These are phyloP conservation scores for Termitomyces sp. DNA, from an alignment of 768 basidiomycete genomes.

Conservation along the genomic window DNA sequence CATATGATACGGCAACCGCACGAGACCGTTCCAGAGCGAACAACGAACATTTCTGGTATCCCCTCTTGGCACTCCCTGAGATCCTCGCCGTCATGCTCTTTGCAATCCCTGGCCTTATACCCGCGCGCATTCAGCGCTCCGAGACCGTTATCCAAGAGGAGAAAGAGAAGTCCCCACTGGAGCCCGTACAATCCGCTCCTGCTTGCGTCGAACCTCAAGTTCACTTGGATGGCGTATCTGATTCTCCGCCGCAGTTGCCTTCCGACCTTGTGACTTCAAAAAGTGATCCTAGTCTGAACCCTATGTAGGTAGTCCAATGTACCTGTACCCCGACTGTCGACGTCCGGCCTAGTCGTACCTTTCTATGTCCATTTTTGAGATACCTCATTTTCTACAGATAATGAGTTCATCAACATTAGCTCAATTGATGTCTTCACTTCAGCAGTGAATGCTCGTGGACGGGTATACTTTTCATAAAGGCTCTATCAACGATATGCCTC, in stretches of 20 bases:
- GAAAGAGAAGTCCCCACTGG: not conserved
- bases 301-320: not conserved
- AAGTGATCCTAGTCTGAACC: not conserved
- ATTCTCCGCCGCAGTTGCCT: conserved; percentile 3
- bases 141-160: not conserved
- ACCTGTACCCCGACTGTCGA: not conserved
- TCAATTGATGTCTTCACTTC: no score
- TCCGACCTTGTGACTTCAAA: conserved; percentile 1
- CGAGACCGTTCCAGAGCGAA: conserved; percentile 1
- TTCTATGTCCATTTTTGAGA: not conserved
- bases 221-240: not conserved
- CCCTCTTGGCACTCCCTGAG: conserved; percentile 5
- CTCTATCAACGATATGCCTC: no score
- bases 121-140: not conserved
- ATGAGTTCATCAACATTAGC: not conserved
- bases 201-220: conserved; percentile 2
- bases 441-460: no score
- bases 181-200: not conserved
- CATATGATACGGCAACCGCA: not conserved
- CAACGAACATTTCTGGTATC: conserved; percentile 13
- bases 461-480: no score
- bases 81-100: conserved; percentile 8
- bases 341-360: not conserved
- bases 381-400: not conserved
- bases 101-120: conserved; percentile 5